Percentiles rank a stretch among this genome's conserved stretches.
phyloP scores from a whole-genome alignment of 2,329 filamentous ascomycete genomes.

The Fusarium sp. region DNA sequence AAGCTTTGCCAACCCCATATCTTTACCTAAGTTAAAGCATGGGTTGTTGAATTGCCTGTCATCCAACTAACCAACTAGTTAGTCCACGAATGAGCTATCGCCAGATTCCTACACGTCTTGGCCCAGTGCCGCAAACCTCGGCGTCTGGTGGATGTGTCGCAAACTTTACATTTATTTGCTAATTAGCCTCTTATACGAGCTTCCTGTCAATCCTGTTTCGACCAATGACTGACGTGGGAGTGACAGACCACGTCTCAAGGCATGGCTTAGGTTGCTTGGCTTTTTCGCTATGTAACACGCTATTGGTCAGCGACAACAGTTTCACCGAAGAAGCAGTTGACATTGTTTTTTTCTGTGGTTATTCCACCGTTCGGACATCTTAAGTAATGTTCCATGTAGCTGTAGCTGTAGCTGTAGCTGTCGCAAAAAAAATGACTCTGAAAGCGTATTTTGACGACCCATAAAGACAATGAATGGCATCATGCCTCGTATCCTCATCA shows the following conservation, averaged over 20 bases:
- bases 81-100: conserved; percentile 38
- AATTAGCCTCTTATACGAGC: conserved; percentile 17
- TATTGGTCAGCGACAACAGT: conserved; percentile 23
- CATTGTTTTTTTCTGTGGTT: neutral
- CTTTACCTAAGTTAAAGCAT: conserved; percentile 26
- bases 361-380: conserved; percentile 33
- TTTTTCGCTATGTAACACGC: conserved; percentile 8
- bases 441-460: neutral
- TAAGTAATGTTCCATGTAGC: neutral
- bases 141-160: neutral
- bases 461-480: neutral
- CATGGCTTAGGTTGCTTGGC: conserved; percentile 28
- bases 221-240: conserved; percentile 21
- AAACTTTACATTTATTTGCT: neutral
- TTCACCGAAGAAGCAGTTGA: conserved; percentile 17
- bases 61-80: conserved; percentile 34
- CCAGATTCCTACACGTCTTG: conserved; percentile 8
- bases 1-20: conserved; percentile 32
- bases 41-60: conserved; percentile 4
- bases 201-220: conserved; percentile 8
- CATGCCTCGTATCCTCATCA: neutral
- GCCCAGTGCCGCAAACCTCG: conserved; percentile 8
- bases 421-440: neutral
- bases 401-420: too few species aligned
- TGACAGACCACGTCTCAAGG: conserved; percentile 10